A percentile compares a stretch with the other conserved stretches of the same genome.
These are phyloP conservation scores for Irineochytrium annulatum DNA, from an alignment of 192 early-diverging fungal genomes.

Conservation along the genomic window DNA sequence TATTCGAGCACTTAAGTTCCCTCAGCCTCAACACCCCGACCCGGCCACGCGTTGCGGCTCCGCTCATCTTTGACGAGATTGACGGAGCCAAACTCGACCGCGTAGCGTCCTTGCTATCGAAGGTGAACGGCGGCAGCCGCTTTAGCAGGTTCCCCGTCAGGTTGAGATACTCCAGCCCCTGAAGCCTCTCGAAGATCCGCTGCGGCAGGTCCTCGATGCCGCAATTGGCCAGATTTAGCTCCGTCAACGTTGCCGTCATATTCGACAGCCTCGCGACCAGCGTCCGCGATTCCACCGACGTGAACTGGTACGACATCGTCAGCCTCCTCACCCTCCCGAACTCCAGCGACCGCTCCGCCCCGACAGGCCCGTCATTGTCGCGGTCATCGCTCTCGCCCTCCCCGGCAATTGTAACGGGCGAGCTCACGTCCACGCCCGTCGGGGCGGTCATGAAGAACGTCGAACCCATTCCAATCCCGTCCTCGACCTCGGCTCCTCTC, in stretches of 20 bases:
- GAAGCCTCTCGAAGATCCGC: constrained; percentile 25
- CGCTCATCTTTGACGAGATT: not conserved
- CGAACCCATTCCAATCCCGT: too few species aligned
- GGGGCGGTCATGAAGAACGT: too few species aligned
- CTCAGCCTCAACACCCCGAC: not conserved
- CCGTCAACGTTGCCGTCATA: constrained; percentile 14
- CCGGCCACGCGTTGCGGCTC: not conserved
- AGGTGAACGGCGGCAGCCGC: constrained; percentile 27
- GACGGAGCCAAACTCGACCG: constrained; percentile 4
- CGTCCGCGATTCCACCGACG: constrained; percentile 10
- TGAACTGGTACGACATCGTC: constrained; percentile 13
- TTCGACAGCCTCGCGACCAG: constrained; percentile 24
- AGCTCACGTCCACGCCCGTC: too few species aligned
- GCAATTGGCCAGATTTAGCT: constrained; percentile 29
- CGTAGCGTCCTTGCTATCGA: not conserved
- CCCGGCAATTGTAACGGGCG: too few species aligned
- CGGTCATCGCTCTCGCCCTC: not conserved
- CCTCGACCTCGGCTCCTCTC: too few species aligned
- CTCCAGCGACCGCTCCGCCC: constrained; percentile 4
- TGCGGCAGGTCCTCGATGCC: constrained; percentile 33
- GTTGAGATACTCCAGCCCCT: constrained; percentile 24
- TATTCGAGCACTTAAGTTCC: not conserved
- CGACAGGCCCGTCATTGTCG: not conserved
- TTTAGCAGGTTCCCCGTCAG: constrained; percentile 31
- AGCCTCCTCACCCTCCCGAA: constrained; percentile 15